phyloP scores from a whole-genome alignment of 306 rosid genomes.

The Castanea crenata region DNA sequence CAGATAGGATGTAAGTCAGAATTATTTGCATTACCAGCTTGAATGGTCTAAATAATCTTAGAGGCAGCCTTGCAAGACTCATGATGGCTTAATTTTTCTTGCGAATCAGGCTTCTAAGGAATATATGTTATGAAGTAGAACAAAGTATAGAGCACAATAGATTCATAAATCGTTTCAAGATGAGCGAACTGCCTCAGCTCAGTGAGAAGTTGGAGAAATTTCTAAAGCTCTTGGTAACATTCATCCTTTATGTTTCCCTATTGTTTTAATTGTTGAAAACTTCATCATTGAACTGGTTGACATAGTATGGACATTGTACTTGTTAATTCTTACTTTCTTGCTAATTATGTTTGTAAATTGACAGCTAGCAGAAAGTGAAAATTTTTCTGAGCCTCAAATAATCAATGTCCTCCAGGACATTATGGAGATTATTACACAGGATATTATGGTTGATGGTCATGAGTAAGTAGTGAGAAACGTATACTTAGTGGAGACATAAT shows the following conservation, averaged over 20 bases:
- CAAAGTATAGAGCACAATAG: slow-evolving; percentile 15
- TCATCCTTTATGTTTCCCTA: slow-evolving; percentile 2
- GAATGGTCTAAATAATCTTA: not conserved
- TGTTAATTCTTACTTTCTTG: not conserved
- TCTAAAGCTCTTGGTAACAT: slow-evolving; percentile 63
- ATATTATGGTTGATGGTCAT: slow-evolving; percentile 70
- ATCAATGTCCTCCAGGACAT: slow-evolving; percentile 91
- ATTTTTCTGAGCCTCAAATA: slow-evolving; percentile 43
- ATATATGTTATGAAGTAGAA: slow-evolving; percentile 47
- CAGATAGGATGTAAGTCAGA: slow-evolving; percentile 62
- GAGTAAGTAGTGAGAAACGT: slow-evolving; percentile 49
- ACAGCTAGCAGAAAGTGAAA: slow-evolving; percentile 54
- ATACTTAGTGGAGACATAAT: slow-evolving; percentile 3
- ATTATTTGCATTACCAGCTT: slow-evolving; percentile 8
- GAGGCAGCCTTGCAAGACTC: not conserved
- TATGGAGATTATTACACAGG: slow-evolving; percentile 81
- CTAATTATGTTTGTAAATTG: slow-evolving; percentile 22
- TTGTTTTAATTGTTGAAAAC: slow-evolving; percentile 3
- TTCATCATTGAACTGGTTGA: not conserved
- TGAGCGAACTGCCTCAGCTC: slow-evolving; percentile 78
- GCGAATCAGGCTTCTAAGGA: slow-evolving; percentile 46
- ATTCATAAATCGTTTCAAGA: slow-evolving; percentile 64
- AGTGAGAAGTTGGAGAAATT: slow-evolving; percentile 86
- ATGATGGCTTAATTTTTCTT: slow-evolving; percentile 24
- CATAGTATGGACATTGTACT: not conserved